phyloP scores from a whole-genome alignment of 2,329 filamentous ascomycete species.

The Phialophora chinensis region DNA sequence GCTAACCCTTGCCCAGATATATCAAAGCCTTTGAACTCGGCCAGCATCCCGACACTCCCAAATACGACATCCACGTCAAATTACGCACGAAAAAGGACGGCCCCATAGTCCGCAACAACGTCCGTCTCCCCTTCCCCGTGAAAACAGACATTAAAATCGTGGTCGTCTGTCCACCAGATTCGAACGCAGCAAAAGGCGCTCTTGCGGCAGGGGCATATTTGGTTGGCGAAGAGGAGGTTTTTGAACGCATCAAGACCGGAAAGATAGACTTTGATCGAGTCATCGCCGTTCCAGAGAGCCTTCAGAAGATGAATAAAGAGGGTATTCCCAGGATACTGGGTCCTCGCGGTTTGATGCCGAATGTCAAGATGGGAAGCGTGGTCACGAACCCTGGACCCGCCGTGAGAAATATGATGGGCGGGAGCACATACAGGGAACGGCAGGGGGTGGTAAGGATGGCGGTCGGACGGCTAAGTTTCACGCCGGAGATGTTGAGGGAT shows the following conservation, averaged over 20 bases:
- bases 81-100: slow-evolving; percentile 84
- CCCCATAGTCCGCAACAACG: slow-evolving; percentile 81
- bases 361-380: slow-evolving; percentile 83
- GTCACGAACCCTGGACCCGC: slow-evolving; percentile 77
- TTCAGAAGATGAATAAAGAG: slow-evolving; percentile 80
- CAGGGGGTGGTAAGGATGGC: slow-evolving; percentile 83
- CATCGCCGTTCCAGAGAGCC: slow-evolving; percentile 80
- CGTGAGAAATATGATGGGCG: slow-evolving; percentile 82
- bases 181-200: slow-evolving; percentile 74
- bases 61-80: slow-evolving; percentile 88
- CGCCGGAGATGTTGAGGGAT: slow-evolving; percentile 80
- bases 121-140: slow-evolving; percentile 87
- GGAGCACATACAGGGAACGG: slow-evolving; percentile 84
- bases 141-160: slow-evolving; percentile 87
- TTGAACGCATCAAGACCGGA: slow-evolving; percentile 76
- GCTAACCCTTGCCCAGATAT: slow-evolving; percentile 63
- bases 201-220: slow-evolving; percentile 77
- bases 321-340: slow-evolving; percentile 81
- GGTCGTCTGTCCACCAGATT: slow-evolving; percentile 86
- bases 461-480: slow-evolving; percentile 89
- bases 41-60: slow-evolving; percentile 70
- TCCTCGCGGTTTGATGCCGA: slow-evolving; percentile 92
- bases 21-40: slow-evolving; percentile 93
- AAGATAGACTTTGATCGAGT: slow-evolving; percentile 86
- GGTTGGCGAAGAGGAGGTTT: slow-evolving; percentile 84